Conservation (phyloP, 345 rosid species). For the Eucalyptus camaldulensis region DNA sequence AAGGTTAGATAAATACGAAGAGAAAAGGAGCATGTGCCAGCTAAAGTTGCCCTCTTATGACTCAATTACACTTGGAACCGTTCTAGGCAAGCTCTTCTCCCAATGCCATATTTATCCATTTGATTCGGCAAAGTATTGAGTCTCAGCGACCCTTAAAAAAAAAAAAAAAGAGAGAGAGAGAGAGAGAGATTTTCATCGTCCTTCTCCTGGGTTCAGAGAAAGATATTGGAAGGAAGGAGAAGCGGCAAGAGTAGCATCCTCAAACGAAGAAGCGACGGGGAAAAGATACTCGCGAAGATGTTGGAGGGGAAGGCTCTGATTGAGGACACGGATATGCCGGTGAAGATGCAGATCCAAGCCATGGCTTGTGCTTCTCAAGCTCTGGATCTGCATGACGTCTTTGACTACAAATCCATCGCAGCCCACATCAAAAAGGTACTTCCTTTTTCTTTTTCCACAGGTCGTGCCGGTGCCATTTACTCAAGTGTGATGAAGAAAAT, state of each 20-base stretch:
- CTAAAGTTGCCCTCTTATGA: background rate
- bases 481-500: background rate
- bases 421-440: conserved; percentile 34
- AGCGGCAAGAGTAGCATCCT: background rate
- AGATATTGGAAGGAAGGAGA: background rate
- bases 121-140: background rate
- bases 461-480: background rate
- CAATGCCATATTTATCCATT: background rate
- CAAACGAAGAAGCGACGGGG: background rate
- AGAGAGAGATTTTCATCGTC: background rate
- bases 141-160: background rate
- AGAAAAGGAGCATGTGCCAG: background rate
- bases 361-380: conserved; percentile 80
- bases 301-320: conserved; percentile 38
- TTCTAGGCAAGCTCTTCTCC: background rate
- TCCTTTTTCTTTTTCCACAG: background rate
- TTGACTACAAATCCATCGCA: conserved; percentile 24
- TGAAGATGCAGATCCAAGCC: conserved; percentile 84
- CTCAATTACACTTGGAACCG: background rate
- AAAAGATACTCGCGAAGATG: conserved; percentile 2
- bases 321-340: conserved; percentile 88
- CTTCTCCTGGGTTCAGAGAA: background rate
- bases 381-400: conserved; percentile 30
- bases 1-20: background rate
- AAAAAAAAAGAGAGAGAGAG: background rate